Base-by-base conservation (phyloP, 768 basidiomycete species). In the Lanmaoa rubissima region DNA sequence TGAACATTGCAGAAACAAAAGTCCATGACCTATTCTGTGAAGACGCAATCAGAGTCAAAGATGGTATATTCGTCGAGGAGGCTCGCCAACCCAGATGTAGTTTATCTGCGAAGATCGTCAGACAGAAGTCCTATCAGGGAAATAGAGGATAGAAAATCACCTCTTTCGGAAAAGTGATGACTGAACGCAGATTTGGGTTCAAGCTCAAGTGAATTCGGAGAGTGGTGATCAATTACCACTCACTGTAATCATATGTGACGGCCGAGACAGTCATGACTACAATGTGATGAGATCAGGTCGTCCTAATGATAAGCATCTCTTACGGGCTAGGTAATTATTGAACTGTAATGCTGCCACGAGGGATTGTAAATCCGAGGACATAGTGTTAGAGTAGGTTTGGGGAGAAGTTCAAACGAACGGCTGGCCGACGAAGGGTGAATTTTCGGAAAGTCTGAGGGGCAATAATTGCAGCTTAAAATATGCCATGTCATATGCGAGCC, bases 231-330 rank as follows among this genome's bases (percentile, higher is more conserved):
- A 34, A 35, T n/a, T 9, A 32, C 16, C 12, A 58, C 62, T 51
- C 43, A 68, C 66, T 21, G 40, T 62, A 67, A 34, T 67, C 65
- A 49, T 67, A 65, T n/a, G 19, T 2, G n/a, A 62, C 39, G 3
- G 43, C 65, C 1, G 63, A 42, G 17, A n/a, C 32, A 21, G 53
- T 21, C 19, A 32, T 46, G 5, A 67, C 66, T 68, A 44, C 28
- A 43, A 46, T 13, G 13, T 35, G 4, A 43, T 65, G 21, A 59
- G 51, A 35, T 44, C 3, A 34, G 41, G 44, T 31, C 13, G 16
- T 16, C 34, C 6, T 6, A 42, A 40, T 21, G 16, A 10, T 10
- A 14, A 32, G n/a, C 5, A 42, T 17, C 24, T 26, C 59, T 48
- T 36, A 63, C 66, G 39, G 16, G 55, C 10, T 7, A 54, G 2